Evolutionary conservation across 2,329 filamentous ascomycete genomes (phyloP), one percentile per base, ranked within the genome.

Genomic region (Atkinsonella texensis): DNA sequence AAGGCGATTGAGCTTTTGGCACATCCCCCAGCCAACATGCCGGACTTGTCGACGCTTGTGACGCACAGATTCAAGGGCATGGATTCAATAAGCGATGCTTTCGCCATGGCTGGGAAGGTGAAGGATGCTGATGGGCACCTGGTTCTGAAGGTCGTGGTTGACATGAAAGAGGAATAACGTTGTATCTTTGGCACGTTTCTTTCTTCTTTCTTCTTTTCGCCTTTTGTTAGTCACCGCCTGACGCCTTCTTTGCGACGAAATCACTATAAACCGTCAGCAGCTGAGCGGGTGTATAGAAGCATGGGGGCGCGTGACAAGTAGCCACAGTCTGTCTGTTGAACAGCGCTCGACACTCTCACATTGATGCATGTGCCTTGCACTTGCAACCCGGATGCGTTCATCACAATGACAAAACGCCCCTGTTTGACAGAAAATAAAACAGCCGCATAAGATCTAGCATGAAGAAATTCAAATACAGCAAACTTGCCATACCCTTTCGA

Each of bases 81-180:
- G 47, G 77, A 75, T 1, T 71, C 70, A 33, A 81, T 83, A 11
- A 74, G 75, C n/a, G 72, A 80, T 32, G 86, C 85, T 0, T 89
- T 90, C 59, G 76, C 80, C 46, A 84, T 87, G 78, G 87, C 86
- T 0, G 82, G 76, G 0, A 81, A 77, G 66, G 81, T 83, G 11
- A 81, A 82, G 61, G 86, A 90, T 57, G 81, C 80, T 23, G 68
- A 79, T 15, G 85, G 84, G 0, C 81, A 81, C 11, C 65, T 89
- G 56, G 84, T 90, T 7, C 70, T 90, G 56, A 90, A 90, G 71
- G 86, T 89, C 9, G 76, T 89, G 52, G 73, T 81, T 20, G 72
- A 80, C 52, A 50, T 50, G 48, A 23, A 49, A 40, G 41, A 50
- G 31, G 17, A n/a, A 15, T 50, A 42, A 23, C 31, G 10, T 32